Evolutionary conservation across 2,329 filamentous ascomycete genomes (phyloP).

Genomic region (Trichoderma breve): DNA sequence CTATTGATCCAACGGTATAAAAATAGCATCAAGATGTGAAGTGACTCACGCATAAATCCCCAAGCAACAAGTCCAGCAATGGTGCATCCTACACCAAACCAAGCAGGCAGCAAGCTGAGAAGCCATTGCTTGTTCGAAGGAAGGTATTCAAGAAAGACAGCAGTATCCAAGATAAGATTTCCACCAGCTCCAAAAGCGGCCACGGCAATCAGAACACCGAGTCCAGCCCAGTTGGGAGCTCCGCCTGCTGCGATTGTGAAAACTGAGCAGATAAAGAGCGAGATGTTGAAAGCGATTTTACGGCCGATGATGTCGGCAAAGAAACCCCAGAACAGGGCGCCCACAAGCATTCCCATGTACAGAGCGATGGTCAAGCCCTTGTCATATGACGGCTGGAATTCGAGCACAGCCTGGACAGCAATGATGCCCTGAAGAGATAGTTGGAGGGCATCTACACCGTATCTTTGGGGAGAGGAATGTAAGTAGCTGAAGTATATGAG

Average conservation of each 20-base stretch:
- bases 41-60: slow-evolving; percentile 41
- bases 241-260: slow-evolving; percentile 63
- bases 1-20: background rate
- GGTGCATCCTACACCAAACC: slow-evolving; percentile 51
- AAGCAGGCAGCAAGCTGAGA: slow-evolving; percentile 56
- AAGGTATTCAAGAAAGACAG: slow-evolving; percentile 47
- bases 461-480: background rate
- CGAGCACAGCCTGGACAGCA: slow-evolving; percentile 51
- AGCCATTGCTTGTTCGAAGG: slow-evolving; percentile 61
- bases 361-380: slow-evolving; percentile 58
- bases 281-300: slow-evolving; percentile 62
- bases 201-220: slow-evolving; percentile 60
- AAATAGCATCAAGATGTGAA: too few species aligned
- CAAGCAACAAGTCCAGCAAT: slow-evolving; percentile 49
- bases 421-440: slow-evolving; percentile 60
- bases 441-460: slow-evolving; percentile 50
- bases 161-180: slow-evolving; percentile 63
- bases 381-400: slow-evolving; percentile 43
- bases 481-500: background rate
- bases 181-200: slow-evolving; percentile 63
- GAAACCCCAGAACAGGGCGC: slow-evolving; percentile 63
- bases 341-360: slow-evolving; percentile 45
- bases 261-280: slow-evolving; percentile 57
- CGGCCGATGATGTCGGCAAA: slow-evolving; percentile 63
- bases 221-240: slow-evolving; percentile 59